Base-by-base conservation (phyloP, 1,284 basidiomycete species). In the Farysia itapuensis region DNA sequence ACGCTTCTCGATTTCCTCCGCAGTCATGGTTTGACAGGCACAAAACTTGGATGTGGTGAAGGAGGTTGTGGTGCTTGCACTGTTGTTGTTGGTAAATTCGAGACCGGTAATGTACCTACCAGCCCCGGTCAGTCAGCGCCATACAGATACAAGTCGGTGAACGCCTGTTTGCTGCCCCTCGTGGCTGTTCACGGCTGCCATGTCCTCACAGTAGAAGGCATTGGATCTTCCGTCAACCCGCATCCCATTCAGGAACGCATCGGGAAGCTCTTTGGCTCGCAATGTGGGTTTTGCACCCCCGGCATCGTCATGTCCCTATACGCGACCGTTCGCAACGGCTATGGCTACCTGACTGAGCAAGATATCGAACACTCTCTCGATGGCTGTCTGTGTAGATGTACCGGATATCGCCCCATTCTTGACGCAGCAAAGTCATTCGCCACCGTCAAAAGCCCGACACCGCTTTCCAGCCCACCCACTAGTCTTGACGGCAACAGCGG, bases 221-320 rank as follows among this genome's bases (percentile, higher is more conserved):
- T 78, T 44, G 77, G 77, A 24, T 60, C 51, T 13, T 63, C 66
- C 2, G 44, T 54, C 29, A 64, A 77, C 43, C 77, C 77, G 2
- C 77, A 78, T 38, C 77, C 77, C 4, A 59, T 78, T 7, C 77
- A 78, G 41, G 70, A 77, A 39, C 56, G 77, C 12, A 66, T 78
- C 33, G 72, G 60, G 25, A 74, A 72, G 39, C 57, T 78, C 3
- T 67, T 64, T n/a, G 75, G 77, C 12, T 58, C 48, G 0, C 77
- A 78, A 41, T 78, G 77, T 43, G 75, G 75, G 4, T 76, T 74
- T 46, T 70, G 65, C 34, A 71, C 66, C 4, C 68, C 68, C 3
- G 75, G 75, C 22, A 72, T 78, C 43, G 65, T 78, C 49, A 78
- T 78, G 76, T 61, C 65, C 5, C 68, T 77, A 22, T 78, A 78